These are phyloP conservation scores for Trichoderma afroharzianum DNA, from an alignment of 2,329 filamentous ascomycete genomes.

Conservation along the genomic window DNA sequence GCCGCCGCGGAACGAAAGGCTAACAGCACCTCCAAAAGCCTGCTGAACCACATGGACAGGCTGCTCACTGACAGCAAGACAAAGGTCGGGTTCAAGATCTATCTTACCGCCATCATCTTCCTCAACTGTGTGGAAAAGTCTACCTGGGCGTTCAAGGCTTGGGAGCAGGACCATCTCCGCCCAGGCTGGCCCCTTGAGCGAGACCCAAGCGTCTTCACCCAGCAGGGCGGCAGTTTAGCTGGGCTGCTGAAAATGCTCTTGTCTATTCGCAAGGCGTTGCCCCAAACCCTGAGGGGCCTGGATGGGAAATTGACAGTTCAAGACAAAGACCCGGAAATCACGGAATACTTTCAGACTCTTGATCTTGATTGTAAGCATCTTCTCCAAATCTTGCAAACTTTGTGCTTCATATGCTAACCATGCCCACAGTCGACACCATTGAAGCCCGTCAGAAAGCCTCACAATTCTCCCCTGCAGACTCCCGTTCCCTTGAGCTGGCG, in stretches of 20 bases:
- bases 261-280: slow-evolving; percentile 56
- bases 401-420: neutral
- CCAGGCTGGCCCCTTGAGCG: slow-evolving; percentile 59
- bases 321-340: slow-evolving; percentile 44
- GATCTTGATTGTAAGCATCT: slow-evolving; percentile 54
- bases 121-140: slow-evolving; percentile 65
- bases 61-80: slow-evolving; percentile 58
- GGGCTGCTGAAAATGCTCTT: slow-evolving; percentile 59
- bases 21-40: slow-evolving; percentile 53
- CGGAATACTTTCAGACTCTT: slow-evolving; percentile 53
- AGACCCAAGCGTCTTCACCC: slow-evolving; percentile 53
- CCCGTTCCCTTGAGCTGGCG: slow-evolving; percentile 48
- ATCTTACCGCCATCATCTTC: slow-evolving; percentile 58
- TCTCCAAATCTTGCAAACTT: neutral
- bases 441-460: slow-evolving; percentile 47
- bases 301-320: slow-evolving; percentile 49
- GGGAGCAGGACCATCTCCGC: slow-evolving; percentile 59
- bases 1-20: slow-evolving; percentile 63
- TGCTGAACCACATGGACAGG: slow-evolving; percentile 59
- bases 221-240: slow-evolving; percentile 57
- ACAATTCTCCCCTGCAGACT: slow-evolving; percentile 48
- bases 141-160: slow-evolving; percentile 65
- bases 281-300: slow-evolving; percentile 45
- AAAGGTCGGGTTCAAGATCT: slow-evolving; percentile 58
- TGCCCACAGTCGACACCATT: slow-evolving; percentile 31